Base-by-base conservation (phyloP, 305 asterid species). In the Salvia sclarea region DNA sequence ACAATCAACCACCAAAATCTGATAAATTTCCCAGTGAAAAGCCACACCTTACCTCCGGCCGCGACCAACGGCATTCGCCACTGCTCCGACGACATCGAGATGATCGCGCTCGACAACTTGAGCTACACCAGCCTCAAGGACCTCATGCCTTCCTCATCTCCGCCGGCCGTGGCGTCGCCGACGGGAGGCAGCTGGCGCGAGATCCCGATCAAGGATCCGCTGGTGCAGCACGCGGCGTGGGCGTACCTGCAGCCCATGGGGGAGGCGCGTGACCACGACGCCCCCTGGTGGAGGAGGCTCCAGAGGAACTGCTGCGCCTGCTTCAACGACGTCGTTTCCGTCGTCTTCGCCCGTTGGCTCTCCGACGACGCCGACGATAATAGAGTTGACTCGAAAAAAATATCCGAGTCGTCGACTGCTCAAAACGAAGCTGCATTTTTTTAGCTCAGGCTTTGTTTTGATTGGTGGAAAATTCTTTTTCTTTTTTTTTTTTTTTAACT, bases 191-290 rank as follows among this genome's bases (percentile, higher is more conserved):
- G 88, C 81, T 83, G 87, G 95, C 61, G 74, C 44, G 92, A 84
- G 80, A 88, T 88, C 9, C 92, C 85, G 61, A 78, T 88, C 77
- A 85, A 76, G 77, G 90, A 88, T 54, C 92, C 89, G 18, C 38
- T 88, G 8, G 76, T 88, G 65, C 86, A 86, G 83, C 89, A 80
- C 66, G 95, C 95, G 9, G 95, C 95, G 43, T 84, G 92, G 92
- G 92, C 92, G 38, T 88, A 85, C 75, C 86, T 88, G 74, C 92
- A 85, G 75, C 90, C 90, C 56, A 71, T 78, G 83, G 78, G 48
- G 81, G 81, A 60, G 81, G 62, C 74, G 69, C 81, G 43, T 5
- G 81, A 52, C 0, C 80, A 53, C 10, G 79, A 75, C 52, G 43
- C 2, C 3, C 75, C 80, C 8, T 79, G 71, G 79, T 70, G 80